These are phyloP conservation scores for Eucalyptus urophylla DNA, from an alignment of 345 rosid species.

Conservation along the genomic window DNA sequence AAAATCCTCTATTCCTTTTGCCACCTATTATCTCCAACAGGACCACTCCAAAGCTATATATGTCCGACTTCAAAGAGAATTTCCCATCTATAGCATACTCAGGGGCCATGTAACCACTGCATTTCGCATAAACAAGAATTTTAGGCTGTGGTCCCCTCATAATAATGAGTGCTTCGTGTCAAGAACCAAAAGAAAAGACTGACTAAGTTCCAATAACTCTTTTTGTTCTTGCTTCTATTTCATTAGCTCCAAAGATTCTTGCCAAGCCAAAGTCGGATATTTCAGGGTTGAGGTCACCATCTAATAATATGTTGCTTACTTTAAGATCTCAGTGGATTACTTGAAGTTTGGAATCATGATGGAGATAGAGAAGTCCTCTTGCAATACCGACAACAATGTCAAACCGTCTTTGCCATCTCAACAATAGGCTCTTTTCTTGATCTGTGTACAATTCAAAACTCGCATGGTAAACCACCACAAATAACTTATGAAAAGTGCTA, in stretches of 20 bases:
- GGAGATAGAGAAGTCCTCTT: constrained; percentile 48
- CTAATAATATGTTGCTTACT: constrained; percentile 37
- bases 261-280: constrained; percentile 45
- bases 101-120: not conserved
- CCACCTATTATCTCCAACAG: constrained; percentile 35
- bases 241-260: constrained; percentile 28
- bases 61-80: constrained; percentile 32
- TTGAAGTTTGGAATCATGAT: constrained; percentile 28
- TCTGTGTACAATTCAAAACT: not conserved
- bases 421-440: not conserved
- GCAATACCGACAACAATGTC: constrained; percentile 27
- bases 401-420: constrained; percentile 20
- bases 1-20: constrained; percentile 27
- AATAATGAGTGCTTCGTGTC: not conserved
- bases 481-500: not conserved
- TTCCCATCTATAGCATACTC: constrained; percentile 19
- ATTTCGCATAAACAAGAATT: not conserved
- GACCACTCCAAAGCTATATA: constrained; percentile 35
- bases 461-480: not conserved
- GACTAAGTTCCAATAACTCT: constrained; percentile 35
- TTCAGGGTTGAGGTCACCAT: constrained; percentile 28
- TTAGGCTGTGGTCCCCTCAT: not conserved
- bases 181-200: not conserved
- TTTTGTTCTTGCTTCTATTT: constrained; percentile 23
- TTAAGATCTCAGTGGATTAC: constrained; percentile 45